Evolutionary conservation across 495 filamentous ascomycete species (phyloP).

Genomic region (Trichoderma orchidacearum): DNA sequence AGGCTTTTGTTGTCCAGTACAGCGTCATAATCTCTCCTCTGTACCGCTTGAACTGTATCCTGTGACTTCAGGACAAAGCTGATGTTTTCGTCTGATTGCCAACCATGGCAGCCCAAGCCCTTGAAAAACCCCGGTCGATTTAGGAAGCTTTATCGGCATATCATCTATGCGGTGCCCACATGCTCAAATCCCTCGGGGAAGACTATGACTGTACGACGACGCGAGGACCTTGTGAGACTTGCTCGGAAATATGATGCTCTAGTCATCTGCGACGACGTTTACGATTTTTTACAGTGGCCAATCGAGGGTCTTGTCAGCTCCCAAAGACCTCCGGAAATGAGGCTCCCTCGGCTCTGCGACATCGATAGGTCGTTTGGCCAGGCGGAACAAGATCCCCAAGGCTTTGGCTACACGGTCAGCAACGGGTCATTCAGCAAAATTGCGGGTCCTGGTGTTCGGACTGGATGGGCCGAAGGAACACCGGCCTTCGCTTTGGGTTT

Average conservation of each 20-base stretch:
- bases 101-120: slow-evolving; percentile 5
- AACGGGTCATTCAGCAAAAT: slow-evolving; percentile 84
- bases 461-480: slow-evolving; percentile 71
- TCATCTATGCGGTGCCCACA: slow-evolving; percentile 75
- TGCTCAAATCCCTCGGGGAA: slow-evolving; percentile 71
- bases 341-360: slow-evolving; percentile 58
- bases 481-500: slow-evolving; percentile 52
- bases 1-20: not conserved
- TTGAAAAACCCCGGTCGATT: slow-evolving; percentile 22
- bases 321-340: not conserved
- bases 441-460: slow-evolving; percentile 61
- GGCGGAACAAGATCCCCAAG: slow-evolving; percentile 23
- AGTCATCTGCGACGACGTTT: slow-evolving; percentile 79
- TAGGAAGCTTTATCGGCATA: slow-evolving; percentile 61
- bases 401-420: slow-evolving; percentile 61
- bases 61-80: no score
- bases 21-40: no score
- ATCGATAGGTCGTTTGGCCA: slow-evolving; percentile 42
- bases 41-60: no score
- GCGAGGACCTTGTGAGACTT: slow-evolving; percentile 47
- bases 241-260: slow-evolving; percentile 65
- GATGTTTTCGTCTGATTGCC: no score
- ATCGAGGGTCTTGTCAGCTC: slow-evolving; percentile 5
- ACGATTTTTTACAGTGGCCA: slow-evolving; percentile 74
- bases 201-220: slow-evolving; percentile 50